Percentiles rank a stretch among this genome's conserved stretches.
phyloP scores from a whole-genome alignment of 345 rosid genomes.

The Ceriops tagal region DNA sequence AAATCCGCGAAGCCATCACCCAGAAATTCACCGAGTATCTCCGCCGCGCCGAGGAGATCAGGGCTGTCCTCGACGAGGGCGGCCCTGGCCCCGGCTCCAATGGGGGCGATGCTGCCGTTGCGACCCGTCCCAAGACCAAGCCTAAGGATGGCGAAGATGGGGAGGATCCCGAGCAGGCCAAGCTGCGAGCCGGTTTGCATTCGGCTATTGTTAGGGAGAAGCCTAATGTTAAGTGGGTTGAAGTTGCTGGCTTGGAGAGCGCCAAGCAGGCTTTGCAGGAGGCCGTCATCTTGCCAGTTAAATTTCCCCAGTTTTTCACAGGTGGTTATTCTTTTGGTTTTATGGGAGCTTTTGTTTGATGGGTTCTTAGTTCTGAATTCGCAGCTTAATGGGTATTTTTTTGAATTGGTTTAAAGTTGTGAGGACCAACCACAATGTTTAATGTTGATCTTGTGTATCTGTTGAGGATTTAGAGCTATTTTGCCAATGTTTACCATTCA shows the following conservation, averaged over 20 bases:
- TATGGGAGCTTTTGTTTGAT: neutral
- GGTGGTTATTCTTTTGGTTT: constrained; percentile 31
- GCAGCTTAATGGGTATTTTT: no score
- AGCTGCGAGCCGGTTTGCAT: constrained; percentile 74
- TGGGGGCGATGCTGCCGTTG: constrained; percentile 57
- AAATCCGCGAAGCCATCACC: constrained; percentile 69
- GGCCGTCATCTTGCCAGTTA: constrained; percentile 89
- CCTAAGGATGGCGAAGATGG: constrained; percentile 53
- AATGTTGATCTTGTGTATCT: no score
- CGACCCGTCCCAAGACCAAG: constrained; percentile 58
- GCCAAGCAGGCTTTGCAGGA: constrained; percentile 86
- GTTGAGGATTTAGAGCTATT: no score
- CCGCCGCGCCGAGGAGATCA: constrained; percentile 87
- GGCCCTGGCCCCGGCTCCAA: constrained; percentile 58
- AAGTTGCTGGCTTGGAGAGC: constrained; percentile 89
- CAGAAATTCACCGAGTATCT: constrained; percentile 75
- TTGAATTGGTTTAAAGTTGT: no score
- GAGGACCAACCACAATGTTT: no score
- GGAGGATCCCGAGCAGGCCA: constrained; percentile 77
- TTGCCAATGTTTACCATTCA: no score
- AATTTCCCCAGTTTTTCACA: constrained; percentile 86
- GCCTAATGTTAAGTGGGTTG: constrained; percentile 80
- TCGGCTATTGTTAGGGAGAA: constrained; percentile 82
- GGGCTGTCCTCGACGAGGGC: constrained; percentile 72
- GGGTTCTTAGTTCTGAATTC: neutral